Evolutionary conservation across 495 filamentous ascomycete genomes (phyloP).

Genomic region (Penicillium ucsense): DNA sequence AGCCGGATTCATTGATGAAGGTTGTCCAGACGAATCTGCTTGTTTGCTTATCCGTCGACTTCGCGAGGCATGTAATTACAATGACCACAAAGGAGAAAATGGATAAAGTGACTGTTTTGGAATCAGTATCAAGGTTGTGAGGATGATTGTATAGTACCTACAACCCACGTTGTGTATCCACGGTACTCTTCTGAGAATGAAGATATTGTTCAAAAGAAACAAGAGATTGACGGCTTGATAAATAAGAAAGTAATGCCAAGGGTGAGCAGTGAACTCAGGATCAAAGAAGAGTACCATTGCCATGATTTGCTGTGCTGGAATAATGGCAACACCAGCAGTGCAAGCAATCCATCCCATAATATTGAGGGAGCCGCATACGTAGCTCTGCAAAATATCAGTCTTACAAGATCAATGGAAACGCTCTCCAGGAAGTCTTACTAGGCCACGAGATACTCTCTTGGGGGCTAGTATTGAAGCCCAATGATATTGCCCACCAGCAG

Average conservation of each 20-base stretch:
- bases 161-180: constrained; percentile 21
- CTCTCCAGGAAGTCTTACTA: background rate
- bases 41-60: constrained; percentile 10
- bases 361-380: constrained; percentile 18
- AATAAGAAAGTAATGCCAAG: constrained; percentile 29
- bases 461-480: constrained; percentile 22
- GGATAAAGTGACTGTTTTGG: constrained; percentile 7
- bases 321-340: constrained; percentile 12
- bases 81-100: constrained; percentile 10
- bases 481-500: constrained; percentile 41
- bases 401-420: background rate
- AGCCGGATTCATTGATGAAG: constrained; percentile 22
- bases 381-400: constrained; percentile 8
- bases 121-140: no score
- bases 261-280: constrained; percentile 9
- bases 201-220: constrained; percentile 16
- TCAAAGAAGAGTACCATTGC: constrained; percentile 16
- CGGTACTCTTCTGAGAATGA: constrained; percentile 10
- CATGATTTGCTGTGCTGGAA: constrained; percentile 12
- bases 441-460: constrained; percentile 1
- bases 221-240: constrained; percentile 25
- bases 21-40: constrained; percentile 16
- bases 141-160: constrained; percentile 3
- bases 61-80: constrained; percentile 16
- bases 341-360: constrained; percentile 17